These are phyloP conservation scores for Lactifluus volemus DNA, from an alignment of 768 basidiomycete species.

Conservation along the genomic window DNA sequence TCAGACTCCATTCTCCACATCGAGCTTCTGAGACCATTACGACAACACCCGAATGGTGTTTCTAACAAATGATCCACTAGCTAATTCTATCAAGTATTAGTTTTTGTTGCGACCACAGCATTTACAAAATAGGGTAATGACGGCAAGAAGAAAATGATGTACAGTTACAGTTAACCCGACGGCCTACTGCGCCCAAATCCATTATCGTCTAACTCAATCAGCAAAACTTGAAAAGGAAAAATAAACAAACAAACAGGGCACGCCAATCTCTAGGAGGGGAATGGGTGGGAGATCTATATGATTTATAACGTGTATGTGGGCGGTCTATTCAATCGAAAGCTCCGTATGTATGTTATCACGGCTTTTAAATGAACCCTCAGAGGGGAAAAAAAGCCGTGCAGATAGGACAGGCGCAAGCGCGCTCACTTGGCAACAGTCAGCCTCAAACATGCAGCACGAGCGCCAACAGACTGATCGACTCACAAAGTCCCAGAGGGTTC, in stretches of 20 bases:
- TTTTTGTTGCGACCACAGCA: background rate
- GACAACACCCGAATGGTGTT: background rate
- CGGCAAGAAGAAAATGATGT: background rate
- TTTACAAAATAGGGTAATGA: background rate
- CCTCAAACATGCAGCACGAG: background rate
- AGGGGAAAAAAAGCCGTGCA: background rate
- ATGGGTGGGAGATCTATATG: background rate
- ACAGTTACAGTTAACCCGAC: background rate
- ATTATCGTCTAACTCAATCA: background rate
- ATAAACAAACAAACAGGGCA: background rate
- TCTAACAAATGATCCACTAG: background rate
- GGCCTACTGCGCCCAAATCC: background rate
- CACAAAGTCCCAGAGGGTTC: conserved; percentile 24
- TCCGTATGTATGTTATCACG: background rate
- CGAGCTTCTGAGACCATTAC: too few species aligned
- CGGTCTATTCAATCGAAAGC: background rate
- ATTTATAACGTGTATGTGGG: background rate
- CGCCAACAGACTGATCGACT: background rate
- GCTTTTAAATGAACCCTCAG: background rate
- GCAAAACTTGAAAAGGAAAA: background rate
- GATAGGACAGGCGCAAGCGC: background rate
- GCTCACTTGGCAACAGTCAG: conserved; percentile 6
- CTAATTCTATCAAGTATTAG: background rate
- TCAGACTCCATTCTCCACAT: background rate
- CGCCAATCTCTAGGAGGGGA: background rate